Evolutionary conservation across 2,329 filamentous ascomycete genomes (phyloP).

Genomic region (Cryphonectria naterciae): DNA sequence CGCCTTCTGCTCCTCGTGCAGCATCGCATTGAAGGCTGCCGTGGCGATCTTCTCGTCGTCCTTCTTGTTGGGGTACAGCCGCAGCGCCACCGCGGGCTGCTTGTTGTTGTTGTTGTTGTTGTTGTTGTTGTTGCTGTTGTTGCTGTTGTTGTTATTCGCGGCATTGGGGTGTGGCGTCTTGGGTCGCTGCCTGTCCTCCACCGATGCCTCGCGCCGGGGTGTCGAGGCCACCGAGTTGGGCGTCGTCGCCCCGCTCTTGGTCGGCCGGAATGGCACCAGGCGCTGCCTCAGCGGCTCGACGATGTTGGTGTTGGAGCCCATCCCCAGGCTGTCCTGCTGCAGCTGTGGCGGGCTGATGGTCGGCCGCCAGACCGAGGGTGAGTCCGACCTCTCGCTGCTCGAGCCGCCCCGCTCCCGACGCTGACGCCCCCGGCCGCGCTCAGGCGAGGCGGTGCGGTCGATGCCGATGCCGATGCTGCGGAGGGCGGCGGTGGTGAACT

Average conservation of each 20-base stretch:
- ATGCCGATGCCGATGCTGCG: conserved; percentile 24
- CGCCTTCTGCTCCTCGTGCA: conserved; percentile 27
- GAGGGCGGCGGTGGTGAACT: conserved; percentile 18
- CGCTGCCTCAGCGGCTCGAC: conserved; percentile 25
- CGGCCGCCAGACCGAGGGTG: conserved; percentile 27
- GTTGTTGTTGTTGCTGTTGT: neutral
- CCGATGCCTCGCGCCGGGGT: neutral
- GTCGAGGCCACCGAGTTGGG: conserved; percentile 1
- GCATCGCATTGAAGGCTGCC: conserved; percentile 25
- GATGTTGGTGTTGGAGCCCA: conserved; percentile 11
- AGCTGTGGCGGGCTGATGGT: conserved; percentile 29
- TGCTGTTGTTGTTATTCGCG: neutral
- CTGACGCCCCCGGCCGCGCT: conserved; percentile 23
- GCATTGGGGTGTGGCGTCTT: conserved; percentile 19
- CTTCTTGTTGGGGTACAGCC: conserved; percentile 25
- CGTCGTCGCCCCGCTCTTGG: conserved; percentile 9
- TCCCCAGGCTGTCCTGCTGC: conserved; percentile 27
- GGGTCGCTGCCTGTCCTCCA: conserved; percentile 12
- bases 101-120: neutral
- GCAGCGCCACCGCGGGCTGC: conserved; percentile 14
- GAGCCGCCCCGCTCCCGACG: conserved; percentile 24
- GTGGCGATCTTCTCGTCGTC: conserved; percentile 28
- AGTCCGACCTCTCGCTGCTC: conserved; percentile 28
- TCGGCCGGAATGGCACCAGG: conserved; percentile 24
- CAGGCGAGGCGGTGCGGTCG: conserved; percentile 22